A percentile compares a stretch with the other conserved stretches of the same genome.
These are phyloP conservation scores for rapeseed (Brassica napus) DNA, from an alignment of 345 rosid species.

Conservation along the genomic window Da-Ae NC_063452.1:59969001-59969500, in stretches of 20 bases:
- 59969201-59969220: neutral
- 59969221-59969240: neutral
- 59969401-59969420: neutral
- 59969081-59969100: slow-evolving; percentile 80
- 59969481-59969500: neutral
- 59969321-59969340: slow-evolving; percentile 49
- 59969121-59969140: slow-evolving; percentile 53
- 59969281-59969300: slow-evolving; percentile 49
- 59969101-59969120: slow-evolving; percentile 92
- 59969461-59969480: neutral
- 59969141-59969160: slow-evolving; percentile 40
- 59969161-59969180: slow-evolving; percentile 46
- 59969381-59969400: neutral
- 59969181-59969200: neutral
- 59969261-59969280: slow-evolving; percentile 2
- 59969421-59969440: slow-evolving; percentile 16
- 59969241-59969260: neutral
- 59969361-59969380: slow-evolving; percentile 10
- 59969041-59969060: slow-evolving; percentile 65
- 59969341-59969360: slow-evolving; percentile 37
- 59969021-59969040: slow-evolving; percentile 1
- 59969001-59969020: slow-evolving; percentile 2
- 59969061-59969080: slow-evolving; percentile 88
- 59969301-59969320: slow-evolving; percentile 49
- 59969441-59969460: slow-evolving; percentile 12